phyloP scores from a whole-genome alignment of 2,329 filamentous ascomycete genomes.

The Capronia epimyces region DNA sequence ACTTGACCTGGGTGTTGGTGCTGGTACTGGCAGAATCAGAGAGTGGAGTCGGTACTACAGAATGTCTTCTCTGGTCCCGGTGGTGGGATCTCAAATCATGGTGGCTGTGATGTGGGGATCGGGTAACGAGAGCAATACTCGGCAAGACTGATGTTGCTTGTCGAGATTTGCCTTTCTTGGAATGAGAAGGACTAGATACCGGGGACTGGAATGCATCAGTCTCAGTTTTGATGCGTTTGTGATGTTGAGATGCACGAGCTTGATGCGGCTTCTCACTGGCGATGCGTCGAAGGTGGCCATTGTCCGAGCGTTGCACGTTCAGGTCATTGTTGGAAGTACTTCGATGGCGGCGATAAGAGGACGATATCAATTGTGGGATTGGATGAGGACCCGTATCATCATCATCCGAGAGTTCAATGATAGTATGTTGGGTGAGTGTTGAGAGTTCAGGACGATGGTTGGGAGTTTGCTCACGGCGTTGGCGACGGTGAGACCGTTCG shows the following conservation, averaged over 20 bases:
- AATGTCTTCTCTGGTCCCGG: neutral
- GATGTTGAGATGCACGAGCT: neutral
- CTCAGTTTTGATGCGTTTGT: conserved; percentile 4
- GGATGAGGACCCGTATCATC: neutral
- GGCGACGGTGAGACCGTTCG: neutral
- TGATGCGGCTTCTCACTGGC: neutral
- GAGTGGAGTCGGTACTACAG: neutral
- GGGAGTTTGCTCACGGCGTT: neutral
- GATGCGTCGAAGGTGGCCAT: neutral
- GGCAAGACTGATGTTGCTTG: neutral
- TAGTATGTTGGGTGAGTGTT: neutral
- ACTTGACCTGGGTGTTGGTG: neutral
- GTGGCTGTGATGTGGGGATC: neutral
- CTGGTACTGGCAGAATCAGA: neutral
- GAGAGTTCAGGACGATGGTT: neutral
- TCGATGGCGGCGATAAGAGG: neutral
- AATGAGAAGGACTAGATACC: neutral
- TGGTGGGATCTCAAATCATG: neutral
- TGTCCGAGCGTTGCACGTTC: neutral
- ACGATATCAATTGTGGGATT: neutral
- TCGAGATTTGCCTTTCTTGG: neutral
- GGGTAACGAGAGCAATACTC: neutral
- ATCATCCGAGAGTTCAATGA: conserved; percentile 4
- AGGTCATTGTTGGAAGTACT: neutral
- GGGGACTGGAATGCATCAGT: neutral